Evolutionary conservation across 2,329 filamentous ascomycete species (phyloP).

Genomic region (Aspergillus sp.): DNA sequence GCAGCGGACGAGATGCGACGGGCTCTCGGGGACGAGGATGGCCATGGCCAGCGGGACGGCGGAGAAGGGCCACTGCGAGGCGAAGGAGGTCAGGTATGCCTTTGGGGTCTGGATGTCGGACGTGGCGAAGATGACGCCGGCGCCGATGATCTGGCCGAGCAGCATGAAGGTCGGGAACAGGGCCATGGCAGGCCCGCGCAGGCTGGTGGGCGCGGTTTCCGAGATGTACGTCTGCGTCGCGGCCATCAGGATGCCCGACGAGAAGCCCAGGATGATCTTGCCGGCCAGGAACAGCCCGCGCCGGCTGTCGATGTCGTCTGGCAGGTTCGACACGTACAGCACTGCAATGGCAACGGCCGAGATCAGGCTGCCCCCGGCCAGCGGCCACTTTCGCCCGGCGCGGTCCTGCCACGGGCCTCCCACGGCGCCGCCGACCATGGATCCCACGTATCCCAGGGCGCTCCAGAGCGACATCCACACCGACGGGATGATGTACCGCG

Average conservation of each 20-base stretch:
- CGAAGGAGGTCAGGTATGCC: conserved; percentile 23
- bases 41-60: conserved; percentile 35
- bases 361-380: conserved; percentile 29
- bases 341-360: conserved; percentile 31
- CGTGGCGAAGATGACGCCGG: conserved; percentile 33
- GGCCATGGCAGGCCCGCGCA: conserved; percentile 41
- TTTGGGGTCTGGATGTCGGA: conserved; percentile 12
- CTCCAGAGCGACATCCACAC: conserved; percentile 40
- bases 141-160: conserved; percentile 41
- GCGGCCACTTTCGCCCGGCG: conserved; percentile 28
- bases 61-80: conserved; percentile 21
- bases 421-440: conserved; percentile 28
- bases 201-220: conserved; percentile 39
- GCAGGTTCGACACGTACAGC: conserved; percentile 24
- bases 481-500: conserved; percentile 32
- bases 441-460: conserved; percentile 30
- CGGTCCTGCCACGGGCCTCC: conserved; percentile 36
- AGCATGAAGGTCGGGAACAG: conserved; percentile 43
- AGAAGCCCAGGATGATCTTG: conserved; percentile 39
- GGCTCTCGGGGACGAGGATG: conserved; percentile 43
- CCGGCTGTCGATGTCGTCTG: conserved; percentile 17
- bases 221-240: conserved; percentile 42
- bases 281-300: conserved; percentile 36
- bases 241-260: conserved; percentile 38
- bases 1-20: conserved; percentile 41